Conservation (phyloP, 1,284 basidiomycete genomes). For the Sporisorium reilianum region DNA sequence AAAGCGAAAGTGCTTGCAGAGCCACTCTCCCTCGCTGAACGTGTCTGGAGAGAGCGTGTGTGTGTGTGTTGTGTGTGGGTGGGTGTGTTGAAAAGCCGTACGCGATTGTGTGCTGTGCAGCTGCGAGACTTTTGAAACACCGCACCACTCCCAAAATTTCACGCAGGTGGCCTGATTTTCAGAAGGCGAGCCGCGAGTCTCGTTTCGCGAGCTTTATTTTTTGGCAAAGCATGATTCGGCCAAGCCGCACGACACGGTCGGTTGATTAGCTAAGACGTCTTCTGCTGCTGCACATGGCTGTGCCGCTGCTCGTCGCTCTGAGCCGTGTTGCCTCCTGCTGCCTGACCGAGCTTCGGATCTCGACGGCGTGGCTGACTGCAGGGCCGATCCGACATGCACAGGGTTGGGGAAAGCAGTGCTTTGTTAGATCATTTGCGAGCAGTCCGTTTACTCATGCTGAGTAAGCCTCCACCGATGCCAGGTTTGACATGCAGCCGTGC, state of each 20-base stretch:
- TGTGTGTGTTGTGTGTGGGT: not conserved
- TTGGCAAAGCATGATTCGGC: not conserved
- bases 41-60: too few relatives aligned
- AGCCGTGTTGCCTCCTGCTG: too few relatives aligned
- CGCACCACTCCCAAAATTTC: not conserved
- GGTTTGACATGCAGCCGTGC: conserved; percentile 3
- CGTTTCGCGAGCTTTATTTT: conserved; percentile 1
- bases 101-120: not conserved
- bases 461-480: conserved; percentile 11
- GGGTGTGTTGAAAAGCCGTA: too few relatives aligned
- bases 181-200: not conserved
- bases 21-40: too few relatives aligned
- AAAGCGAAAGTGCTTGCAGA: too few relatives aligned
- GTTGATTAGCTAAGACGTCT: not conserved
- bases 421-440: not conserved
- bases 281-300: not conserved
- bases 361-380: too few relatives aligned
- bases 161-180: conserved; percentile 4
- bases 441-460: not conserved
- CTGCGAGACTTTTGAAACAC: not conserved
- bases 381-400: not conserved
- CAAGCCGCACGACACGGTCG: not conserved
- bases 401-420: not conserved
- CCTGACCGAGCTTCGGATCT: too few relatives aligned
- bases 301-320: not conserved